Evolutionary conservation across 1,284 basidiomycete species (phyloP).

Genomic region (Mycosarcoma mackinlayi): DNA sequence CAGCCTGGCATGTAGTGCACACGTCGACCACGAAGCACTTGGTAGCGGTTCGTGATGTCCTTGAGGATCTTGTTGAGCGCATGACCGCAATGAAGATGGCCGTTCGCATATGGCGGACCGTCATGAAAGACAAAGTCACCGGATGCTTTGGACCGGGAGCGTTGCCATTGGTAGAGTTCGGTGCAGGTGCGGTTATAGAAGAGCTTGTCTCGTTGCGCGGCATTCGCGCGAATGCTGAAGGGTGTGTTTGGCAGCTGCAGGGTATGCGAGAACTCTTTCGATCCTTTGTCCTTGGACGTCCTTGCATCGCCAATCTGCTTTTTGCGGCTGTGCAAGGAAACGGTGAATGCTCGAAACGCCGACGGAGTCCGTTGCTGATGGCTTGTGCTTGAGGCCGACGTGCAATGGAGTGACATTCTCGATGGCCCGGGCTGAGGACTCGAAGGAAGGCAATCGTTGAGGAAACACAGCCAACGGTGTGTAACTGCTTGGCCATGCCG

Average conservation of each 20-base stretch:
- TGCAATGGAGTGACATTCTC: background rate
- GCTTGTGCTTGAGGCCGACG: background rate
- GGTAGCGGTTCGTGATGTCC: constrained; percentile 92
- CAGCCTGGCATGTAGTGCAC: constrained; percentile 96
- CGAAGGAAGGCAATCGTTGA: too few relatives aligned
- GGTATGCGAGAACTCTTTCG: constrained; percentile 73
- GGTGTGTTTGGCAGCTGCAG: constrained; percentile 84
- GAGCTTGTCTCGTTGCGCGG: constrained; percentile 75
- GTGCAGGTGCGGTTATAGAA: constrained; percentile 78
- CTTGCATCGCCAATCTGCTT: constrained; percentile 1
- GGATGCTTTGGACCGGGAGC: constrained; percentile 1
- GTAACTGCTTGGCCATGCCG: background rate
- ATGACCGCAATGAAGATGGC: constrained; percentile 93
- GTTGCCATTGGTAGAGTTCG: constrained; percentile 86
- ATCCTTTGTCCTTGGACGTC: constrained; percentile 5
- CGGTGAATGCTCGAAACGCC: background rate
- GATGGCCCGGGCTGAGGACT: background rate
- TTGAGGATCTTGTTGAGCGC: constrained; percentile 97
- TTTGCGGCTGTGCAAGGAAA: constrained; percentile 6
- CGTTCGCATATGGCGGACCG: constrained; percentile 98
- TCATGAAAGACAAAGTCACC: constrained; percentile 85
- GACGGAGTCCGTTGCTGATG: background rate
- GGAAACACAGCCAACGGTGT: background rate
- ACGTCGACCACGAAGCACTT: constrained; percentile 80
- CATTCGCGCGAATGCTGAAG: constrained; percentile 82